Base-by-base conservation (phyloP, 2,329 filamentous ascomycete genomes). In the Nemania sp. region DNA sequence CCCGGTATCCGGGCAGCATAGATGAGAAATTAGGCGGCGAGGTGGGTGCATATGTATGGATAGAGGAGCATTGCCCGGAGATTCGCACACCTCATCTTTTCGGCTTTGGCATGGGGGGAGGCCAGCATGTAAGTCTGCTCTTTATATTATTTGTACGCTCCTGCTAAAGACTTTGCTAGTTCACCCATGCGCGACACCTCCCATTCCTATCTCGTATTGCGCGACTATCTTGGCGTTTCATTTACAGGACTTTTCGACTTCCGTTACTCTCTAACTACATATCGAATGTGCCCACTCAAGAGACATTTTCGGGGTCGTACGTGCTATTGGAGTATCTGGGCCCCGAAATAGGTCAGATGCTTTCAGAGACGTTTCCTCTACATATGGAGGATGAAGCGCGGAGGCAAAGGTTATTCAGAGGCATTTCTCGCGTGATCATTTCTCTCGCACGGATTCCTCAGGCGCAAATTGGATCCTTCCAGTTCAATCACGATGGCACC, bases 21-120 rank as follows among this genome's bases (percentile, higher is more conserved):
- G 46, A 57, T 18, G 46, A 57, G 25, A 57, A 57, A 18, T 37
- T 50, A 43, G 18, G 46, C 20, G 25, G 54, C 46, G 37, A 57
- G 11, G 21, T 29, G 12, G 43, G 20, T 13, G 3, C 43, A 12
- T 46, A 46, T 29, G 11, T 46, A 46, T 46, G 43, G 43, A 46
- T 46, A 9, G 54, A 57, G 25, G 37, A 57, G 25, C 43, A 57
- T 45, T 57, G 54, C 25, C 37, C 25, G 1, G 37, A 57, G 25
- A 57, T 57, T 5, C 46, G 46, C 35, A 21, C 25, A 43, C 54
- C 46, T 34, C 37, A 57, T 17, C 17, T 57, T 6, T 57, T 57
- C 15, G 37, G 54, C n/a, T 57, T 57, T 45, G 46, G 54, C 6
- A 43, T 35, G 25, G 37, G 25, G 7, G 46, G 43, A 43, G 46